Evolutionary conservation across 1,284 basidiomycete species (phyloP).

Genomic region (Pseudozyma sp.): DNA sequence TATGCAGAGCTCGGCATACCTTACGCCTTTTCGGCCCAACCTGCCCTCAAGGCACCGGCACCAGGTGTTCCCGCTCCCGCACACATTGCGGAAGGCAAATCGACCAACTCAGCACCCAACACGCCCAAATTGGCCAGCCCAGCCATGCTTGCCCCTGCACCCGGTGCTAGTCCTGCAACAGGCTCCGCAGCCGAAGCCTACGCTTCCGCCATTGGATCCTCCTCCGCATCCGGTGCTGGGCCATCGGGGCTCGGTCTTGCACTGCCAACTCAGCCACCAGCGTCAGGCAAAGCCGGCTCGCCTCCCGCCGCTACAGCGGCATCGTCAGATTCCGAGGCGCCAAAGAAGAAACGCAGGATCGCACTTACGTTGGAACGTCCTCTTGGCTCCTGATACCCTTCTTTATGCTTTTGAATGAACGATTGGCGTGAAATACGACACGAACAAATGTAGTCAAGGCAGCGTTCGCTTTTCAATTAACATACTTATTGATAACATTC

Average conservation of each 20-base stretch:
- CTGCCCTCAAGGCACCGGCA: constrained; percentile 44
- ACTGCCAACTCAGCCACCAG: constrained; percentile 12
- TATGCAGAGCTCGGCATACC: constrained; percentile 86
- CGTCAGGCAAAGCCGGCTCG: constrained; percentile 26
- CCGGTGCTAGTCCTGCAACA: constrained; percentile 5
- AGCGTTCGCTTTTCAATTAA: background rate
- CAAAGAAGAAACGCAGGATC: constrained; percentile 90
- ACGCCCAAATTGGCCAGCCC: constrained; percentile 33
- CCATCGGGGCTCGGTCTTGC: constrained; percentile 59
- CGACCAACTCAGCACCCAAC: constrained; percentile 28
- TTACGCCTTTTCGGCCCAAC: constrained; percentile 55
- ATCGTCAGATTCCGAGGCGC: constrained; percentile 72
- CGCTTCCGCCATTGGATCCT: constrained; percentile 18
- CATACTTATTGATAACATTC: background rate
- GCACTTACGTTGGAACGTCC: constrained; percentile 75
- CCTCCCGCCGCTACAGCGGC: constrained; percentile 55
- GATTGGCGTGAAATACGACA: background rate
- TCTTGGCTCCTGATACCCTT: constrained; percentile 36
- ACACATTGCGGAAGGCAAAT: constrained; percentile 38
- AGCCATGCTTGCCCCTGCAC: constrained; percentile 23
- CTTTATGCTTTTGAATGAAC: background rate
- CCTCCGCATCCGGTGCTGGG: constrained; percentile 19
- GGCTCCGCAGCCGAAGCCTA: constrained; percentile 39
- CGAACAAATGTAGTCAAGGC: background rate
- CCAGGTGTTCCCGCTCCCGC: constrained; percentile 29